A percentile compares a stretch with the other conserved stretches of the same genome.
Evolutionary conservation across 1,139 yeast genomes (phyloP).

Genomic region (Entelexis sorbosivorans): DNA sequence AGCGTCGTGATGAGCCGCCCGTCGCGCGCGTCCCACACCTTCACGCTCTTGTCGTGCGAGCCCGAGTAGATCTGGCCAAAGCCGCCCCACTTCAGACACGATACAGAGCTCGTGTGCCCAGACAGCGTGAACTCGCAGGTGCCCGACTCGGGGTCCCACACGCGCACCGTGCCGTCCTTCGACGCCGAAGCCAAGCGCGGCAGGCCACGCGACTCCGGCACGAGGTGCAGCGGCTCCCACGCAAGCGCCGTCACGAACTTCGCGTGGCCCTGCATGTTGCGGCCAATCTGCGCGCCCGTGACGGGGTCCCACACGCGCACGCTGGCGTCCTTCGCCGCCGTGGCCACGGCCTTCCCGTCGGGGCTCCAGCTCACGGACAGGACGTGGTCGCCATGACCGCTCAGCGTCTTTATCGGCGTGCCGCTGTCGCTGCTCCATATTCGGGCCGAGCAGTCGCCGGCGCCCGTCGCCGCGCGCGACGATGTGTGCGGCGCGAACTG

Average conservation of each 20-base stretch:
- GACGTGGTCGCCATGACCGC: slow-evolving; percentile 91
- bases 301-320: slow-evolving; percentile 76
- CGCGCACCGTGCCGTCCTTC: slow-evolving; percentile 78
- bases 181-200: slow-evolving; percentile 82
- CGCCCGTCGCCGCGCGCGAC: slow-evolving; percentile 83
- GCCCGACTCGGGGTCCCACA: slow-evolving; percentile 82
- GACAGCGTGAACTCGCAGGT: slow-evolving; percentile 59
- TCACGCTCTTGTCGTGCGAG: slow-evolving; percentile 89
- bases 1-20: slow-evolving; percentile 74
- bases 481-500: slow-evolving; percentile 90
- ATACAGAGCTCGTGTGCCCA: slow-evolving; percentile 82
- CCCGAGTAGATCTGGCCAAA: slow-evolving; percentile 74
- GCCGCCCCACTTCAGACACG: slow-evolving; percentile 97
- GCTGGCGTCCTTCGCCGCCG: slow-evolving; percentile 92
- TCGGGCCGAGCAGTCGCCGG: slow-evolving; percentile 96
- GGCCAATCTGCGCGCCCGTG: slow-evolving; percentile 64
- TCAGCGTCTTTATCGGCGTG: slow-evolving; percentile 69
- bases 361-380: slow-evolving; percentile 91
- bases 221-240: slow-evolving; percentile 92
- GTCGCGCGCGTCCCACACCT: slow-evolving; percentile 76
- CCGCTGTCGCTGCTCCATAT: slow-evolving; percentile 96
- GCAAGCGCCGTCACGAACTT: slow-evolving; percentile 83
- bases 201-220: slow-evolving; percentile 41
- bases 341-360: slow-evolving; percentile 80
- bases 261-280: slow-evolving; percentile 60